A percentile compares a stretch with the other conserved stretches of the same genome.
phyloP scores from a whole-genome alignment of 805 yeast genomes.

The Metschnikowia anglica region DNA sequence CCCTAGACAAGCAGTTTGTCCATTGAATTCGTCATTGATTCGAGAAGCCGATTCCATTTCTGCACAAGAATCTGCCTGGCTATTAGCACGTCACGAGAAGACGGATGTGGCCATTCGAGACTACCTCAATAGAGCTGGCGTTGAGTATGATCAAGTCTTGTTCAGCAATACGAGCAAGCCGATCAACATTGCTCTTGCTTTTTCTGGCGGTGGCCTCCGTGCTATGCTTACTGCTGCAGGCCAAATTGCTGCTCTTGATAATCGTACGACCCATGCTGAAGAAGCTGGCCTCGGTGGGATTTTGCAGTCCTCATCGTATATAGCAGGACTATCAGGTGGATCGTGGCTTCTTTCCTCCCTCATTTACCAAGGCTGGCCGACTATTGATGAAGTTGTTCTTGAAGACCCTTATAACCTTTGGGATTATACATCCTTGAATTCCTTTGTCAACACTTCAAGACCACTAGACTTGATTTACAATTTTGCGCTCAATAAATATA shows the following conservation, averaged over 20 bases:
- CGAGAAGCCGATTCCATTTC: conserved; percentile 53
- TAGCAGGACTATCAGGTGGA: conserved; percentile 83
- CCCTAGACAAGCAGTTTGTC: conserved; percentile 60
- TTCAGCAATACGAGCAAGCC: conserved; percentile 4
- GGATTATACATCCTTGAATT: conserved; percentile 33
- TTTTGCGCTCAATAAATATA: conserved; percentile 25
- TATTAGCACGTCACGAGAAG: conserved; percentile 28
- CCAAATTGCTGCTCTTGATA: conserved; percentile 21
- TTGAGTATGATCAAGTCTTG: conserved; percentile 3
- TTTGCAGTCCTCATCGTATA: conserved; percentile 65
- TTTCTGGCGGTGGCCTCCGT: conserved; percentile 39
- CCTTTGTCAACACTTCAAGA: conserved; percentile 28
- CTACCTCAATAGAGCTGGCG: conserved; percentile 14
- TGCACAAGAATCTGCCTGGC: conserved; percentile 51
- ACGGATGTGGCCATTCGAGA: conserved; percentile 16
- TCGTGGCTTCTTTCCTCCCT: conserved; percentile 76
- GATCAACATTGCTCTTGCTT: conserved; percentile 30
- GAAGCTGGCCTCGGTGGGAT: conserved; percentile 65
- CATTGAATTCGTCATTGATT: conserved; percentile 31
- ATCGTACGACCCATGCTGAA: conserved; percentile 13
- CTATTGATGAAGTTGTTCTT: conserved; percentile 56
- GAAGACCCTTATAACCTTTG: conserved; percentile 34
- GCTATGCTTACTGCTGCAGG: conserved; percentile 35
- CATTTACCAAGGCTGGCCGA: conserved; percentile 68
- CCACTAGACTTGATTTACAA: conserved; percentile 18